Conservation (phyloP, 1,139 yeast species). For the Nakaseomyces bracarensis region DNA sequence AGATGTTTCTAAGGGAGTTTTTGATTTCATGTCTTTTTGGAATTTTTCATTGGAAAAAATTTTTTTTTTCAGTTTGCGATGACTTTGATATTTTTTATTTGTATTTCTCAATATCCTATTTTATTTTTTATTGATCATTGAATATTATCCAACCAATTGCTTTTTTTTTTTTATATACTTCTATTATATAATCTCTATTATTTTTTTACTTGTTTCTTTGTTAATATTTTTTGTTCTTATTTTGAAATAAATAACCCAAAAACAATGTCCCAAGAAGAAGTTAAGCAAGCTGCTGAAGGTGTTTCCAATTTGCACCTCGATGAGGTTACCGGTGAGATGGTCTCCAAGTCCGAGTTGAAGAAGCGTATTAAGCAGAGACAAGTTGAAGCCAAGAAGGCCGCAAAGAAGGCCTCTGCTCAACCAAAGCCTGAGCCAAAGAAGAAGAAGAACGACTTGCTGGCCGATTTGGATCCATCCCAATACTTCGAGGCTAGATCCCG, state of each 20-base stretch:
- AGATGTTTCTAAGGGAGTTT: too few species aligned
- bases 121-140: too few species aligned
- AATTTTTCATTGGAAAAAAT: too few species aligned
- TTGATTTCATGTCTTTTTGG: too few species aligned
- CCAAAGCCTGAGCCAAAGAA: constrained; percentile 44
- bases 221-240: neutral
- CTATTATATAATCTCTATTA: neutral
- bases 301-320: constrained; percentile 80
- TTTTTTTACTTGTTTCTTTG: neutral
- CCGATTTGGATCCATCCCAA: constrained; percentile 90
- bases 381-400: constrained; percentile 78
- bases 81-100: too few species aligned
- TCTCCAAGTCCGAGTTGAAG: constrained; percentile 92
- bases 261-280: constrained; percentile 33
- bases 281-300: constrained; percentile 60
- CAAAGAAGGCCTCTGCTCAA: constrained; percentile 40
- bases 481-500: constrained; percentile 89
- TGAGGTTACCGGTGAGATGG: constrained; percentile 93
- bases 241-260: neutral
- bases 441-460: constrained; percentile 51
- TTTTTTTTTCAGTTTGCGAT: neutral
- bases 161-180: neutral
- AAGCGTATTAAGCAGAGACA: constrained; percentile 90
- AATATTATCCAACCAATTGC: neutral
- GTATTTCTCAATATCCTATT: too few species aligned